Percentiles rank a stretch among this genome's conserved stretches.
Conservation (phyloP, 1,284 basidiomycete genomes). For the Trametes sp. region DNA sequence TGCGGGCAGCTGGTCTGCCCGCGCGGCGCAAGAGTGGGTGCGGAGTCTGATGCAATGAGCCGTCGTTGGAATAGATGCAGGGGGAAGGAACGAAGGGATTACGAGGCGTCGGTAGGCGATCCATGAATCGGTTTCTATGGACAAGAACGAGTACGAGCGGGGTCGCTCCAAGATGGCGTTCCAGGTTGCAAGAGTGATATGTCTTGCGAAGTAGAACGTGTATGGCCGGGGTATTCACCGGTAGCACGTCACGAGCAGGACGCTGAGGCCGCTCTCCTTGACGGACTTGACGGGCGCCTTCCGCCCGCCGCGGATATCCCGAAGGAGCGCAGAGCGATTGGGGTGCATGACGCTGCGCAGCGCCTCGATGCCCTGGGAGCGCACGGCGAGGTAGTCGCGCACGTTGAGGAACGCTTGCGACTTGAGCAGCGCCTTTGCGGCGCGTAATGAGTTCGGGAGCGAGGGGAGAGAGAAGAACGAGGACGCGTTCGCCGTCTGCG, state of each 20-base stretch:
- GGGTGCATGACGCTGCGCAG: conserved; percentile 68
- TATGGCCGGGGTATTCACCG: conserved; percentile 16
- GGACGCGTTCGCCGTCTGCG: conserved; percentile 33
- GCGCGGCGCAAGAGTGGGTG: not conserved
- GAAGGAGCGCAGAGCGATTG: conserved; percentile 63
- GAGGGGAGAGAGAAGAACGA: conserved; percentile 40
- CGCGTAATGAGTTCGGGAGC: conserved; percentile 63
- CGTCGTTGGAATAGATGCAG: conserved; percentile 13
- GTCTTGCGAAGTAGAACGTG: not conserved
- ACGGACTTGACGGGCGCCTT: conserved; percentile 56
- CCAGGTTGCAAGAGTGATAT: not conserved
- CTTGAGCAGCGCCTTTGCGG: conserved; percentile 71
- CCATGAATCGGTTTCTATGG: conserved; percentile 1
- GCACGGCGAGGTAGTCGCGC: conserved; percentile 72
- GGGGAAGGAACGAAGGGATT: conserved; percentile 10
- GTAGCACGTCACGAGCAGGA: conserved; percentile 58
- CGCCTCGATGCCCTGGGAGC: conserved; percentile 67
- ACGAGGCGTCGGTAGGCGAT: not conserved
- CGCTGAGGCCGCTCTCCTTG: conserved; percentile 69
- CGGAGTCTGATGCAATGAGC: conserved; percentile 2
- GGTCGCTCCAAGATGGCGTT: not conserved
- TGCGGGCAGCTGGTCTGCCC: not conserved
- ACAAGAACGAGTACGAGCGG: not conserved
- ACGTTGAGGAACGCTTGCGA: conserved; percentile 72
- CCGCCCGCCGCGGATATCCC: conserved; percentile 57